phyloP scores from a whole-genome alignment of 768 basidiomycete species.

The Boletellus emodensis region DNA sequence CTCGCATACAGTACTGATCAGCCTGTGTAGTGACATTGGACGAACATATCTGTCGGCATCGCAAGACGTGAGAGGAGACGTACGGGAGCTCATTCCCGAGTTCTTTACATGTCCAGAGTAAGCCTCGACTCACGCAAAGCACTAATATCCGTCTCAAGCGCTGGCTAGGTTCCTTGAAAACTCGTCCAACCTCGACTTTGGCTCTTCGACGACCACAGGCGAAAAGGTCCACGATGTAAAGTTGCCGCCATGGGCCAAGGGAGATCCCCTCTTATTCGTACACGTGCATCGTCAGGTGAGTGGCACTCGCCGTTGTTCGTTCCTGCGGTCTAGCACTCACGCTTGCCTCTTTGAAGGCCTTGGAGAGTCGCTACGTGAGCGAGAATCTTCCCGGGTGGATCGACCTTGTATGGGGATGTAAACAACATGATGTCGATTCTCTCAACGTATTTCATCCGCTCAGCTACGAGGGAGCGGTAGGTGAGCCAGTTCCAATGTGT shows the following conservation, averaged over 20 bases:
- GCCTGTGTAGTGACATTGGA: conserved; percentile 57
- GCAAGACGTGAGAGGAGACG: conserved; percentile 83
- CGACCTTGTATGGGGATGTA: conserved; percentile 88
- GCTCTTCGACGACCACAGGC: conserved; percentile 64
- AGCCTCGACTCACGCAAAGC: background rate
- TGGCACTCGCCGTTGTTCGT: background rate
- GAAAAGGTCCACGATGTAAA: conserved; percentile 85
- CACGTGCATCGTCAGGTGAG: conserved; percentile 68
- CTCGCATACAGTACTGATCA: conserved; percentile 5
- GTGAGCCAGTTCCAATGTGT: conserved; percentile 31
- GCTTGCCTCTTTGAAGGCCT: conserved; percentile 46
- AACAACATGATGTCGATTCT: conserved; percentile 72
- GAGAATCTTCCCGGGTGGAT: conserved; percentile 86
- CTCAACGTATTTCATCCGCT: conserved; percentile 90
- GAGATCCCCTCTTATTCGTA: conserved; percentile 81
- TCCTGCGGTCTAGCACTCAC: background rate
- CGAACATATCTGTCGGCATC: conserved; percentile 84
- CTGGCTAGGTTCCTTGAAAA: conserved; percentile 77
- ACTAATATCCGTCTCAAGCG: background rate
- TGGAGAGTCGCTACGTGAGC: conserved; percentile 86
- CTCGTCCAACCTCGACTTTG: conserved; percentile 73
- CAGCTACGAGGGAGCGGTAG: conserved; percentile 89
- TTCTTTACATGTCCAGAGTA: conserved; percentile 84
- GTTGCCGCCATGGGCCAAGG: conserved; percentile 85
- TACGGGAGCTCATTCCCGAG: conserved; percentile 89